Conservation (phyloP, 306 rosid species). For the Aeschynomene evenia region DNA sequence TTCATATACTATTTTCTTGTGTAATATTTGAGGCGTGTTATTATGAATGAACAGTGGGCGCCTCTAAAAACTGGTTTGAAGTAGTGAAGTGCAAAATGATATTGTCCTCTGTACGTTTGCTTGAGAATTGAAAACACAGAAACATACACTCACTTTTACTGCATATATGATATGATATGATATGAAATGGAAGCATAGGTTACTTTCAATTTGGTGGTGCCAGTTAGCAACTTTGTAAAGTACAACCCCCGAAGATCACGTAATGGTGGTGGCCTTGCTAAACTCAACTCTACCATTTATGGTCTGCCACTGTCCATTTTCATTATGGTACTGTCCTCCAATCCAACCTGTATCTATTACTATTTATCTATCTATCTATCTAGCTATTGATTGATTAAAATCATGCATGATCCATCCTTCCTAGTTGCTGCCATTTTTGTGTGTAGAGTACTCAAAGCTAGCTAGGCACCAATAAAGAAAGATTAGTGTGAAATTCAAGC, state of each 20-base stretch:
- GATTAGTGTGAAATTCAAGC: not conserved
- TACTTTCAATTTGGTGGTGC: slow-evolving; percentile 21
- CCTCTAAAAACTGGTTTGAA: not conserved
- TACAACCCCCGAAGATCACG: slow-evolving; percentile 41
- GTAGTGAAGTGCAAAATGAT: not conserved
- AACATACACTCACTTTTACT: not conserved
- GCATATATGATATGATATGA: not conserved
- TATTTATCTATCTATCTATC: no score
- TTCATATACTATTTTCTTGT: no score
- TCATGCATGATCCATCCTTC: not conserved
- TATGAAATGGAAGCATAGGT: not conserved
- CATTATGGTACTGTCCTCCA: slow-evolving; percentile 14
- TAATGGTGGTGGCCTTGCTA: slow-evolving; percentile 1
- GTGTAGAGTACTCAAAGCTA: not conserved
- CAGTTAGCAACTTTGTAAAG: slow-evolving; percentile 13
- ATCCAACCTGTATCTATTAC: slow-evolving; percentile 18
- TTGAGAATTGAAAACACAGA: not conserved
- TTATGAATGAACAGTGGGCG: not conserved
- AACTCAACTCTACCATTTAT: slow-evolving; percentile 26
- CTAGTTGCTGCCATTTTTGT: not conserved
- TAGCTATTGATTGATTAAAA: not conserved
- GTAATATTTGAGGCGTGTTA: not conserved
- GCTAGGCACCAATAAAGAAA: no score
- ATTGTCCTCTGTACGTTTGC: not conserved
- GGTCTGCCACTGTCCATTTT: slow-evolving; percentile 36